phyloP scores from a whole-genome alignment of 1,284 basidiomycete species.

The Peniophora sp. region DNA sequence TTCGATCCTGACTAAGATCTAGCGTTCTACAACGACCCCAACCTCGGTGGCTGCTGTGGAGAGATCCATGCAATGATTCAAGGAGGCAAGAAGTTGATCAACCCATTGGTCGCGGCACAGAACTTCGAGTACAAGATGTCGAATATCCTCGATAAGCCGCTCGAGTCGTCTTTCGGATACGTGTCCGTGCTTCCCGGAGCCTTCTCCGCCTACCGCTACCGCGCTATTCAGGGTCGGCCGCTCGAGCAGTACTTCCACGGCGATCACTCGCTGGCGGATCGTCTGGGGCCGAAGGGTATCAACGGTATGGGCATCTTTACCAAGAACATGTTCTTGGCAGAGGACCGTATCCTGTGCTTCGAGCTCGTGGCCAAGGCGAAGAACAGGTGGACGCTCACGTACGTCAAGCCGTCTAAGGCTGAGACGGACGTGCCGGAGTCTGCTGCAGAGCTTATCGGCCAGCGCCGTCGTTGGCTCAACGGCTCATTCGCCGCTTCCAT shows the following conservation, averaged over 20 bases:
- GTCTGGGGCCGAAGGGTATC: slow-evolving; percentile 89
- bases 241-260: slow-evolving; percentile 98
- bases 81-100: slow-evolving; percentile 85
- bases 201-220: slow-evolving; percentile 91
- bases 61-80: slow-evolving; percentile 95
- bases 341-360: slow-evolving; percentile 95
- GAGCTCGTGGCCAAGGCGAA: slow-evolving; percentile 89
- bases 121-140: slow-evolving; percentile 99
- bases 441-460: slow-evolving; percentile 88
- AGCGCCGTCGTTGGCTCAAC: slow-evolving; percentile 94
- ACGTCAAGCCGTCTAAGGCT: slow-evolving; percentile 93
- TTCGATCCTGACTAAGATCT: background rate
- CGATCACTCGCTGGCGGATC: slow-evolving; percentile 89
- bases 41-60: slow-evolving; percentile 80
- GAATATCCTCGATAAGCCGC: slow-evolving; percentile 89
- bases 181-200: slow-evolving; percentile 94
- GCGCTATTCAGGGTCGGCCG: slow-evolving; percentile 87
- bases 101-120: slow-evolving; percentile 90
- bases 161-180: slow-evolving; percentile 94
- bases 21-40: slow-evolving; percentile 71
- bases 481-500: slow-evolving; percentile 96
- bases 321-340: slow-evolving; percentile 93
- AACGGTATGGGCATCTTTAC: slow-evolving; percentile 98
- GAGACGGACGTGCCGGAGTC: slow-evolving; percentile 93
- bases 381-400: slow-evolving; percentile 85